Conservation (phyloP, 164 flowering plant species). For the Akebia trifoliata region DNA sequence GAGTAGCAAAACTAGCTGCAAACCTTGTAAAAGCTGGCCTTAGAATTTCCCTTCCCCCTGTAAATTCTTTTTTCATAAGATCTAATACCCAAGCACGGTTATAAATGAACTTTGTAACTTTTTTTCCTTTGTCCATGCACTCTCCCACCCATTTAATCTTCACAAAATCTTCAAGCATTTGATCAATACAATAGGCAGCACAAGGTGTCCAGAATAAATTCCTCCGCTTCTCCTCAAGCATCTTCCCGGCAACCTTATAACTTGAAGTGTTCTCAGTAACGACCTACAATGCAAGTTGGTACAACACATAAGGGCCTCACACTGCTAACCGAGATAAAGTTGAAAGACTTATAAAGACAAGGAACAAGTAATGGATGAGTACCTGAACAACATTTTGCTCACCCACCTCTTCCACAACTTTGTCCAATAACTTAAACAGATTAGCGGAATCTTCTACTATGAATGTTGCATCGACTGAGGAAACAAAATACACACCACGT, state of each 20-base stretch:
- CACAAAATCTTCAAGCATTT: slow-evolving; percentile 59
- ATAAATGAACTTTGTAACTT: slow-evolving; percentile 65
- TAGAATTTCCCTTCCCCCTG: slow-evolving; percentile 67
- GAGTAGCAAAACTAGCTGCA: slow-evolving; percentile 50
- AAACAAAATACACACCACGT: slow-evolving; percentile 54
- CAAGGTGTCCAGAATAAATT: slow-evolving; percentile 80
- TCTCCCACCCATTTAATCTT: slow-evolving; percentile 57
- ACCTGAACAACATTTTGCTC: slow-evolving; percentile 87
- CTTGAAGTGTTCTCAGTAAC: slow-evolving; percentile 58
- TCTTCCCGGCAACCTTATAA: slow-evolving; percentile 67
- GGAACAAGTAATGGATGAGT: background rate
- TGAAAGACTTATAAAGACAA: background rate
- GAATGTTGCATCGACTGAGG: slow-evolving; percentile 65
- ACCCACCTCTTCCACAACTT: slow-evolving; percentile 70
- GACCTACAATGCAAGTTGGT: slow-evolving; percentile 31
- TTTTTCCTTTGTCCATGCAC: slow-evolving; percentile 62
- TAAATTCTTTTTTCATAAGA: slow-evolving; percentile 64
- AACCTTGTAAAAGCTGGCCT: slow-evolving; percentile 48
- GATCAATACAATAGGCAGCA: slow-evolving; percentile 59
- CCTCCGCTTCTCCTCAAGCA: slow-evolving; percentile 71
- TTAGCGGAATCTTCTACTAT: slow-evolving; percentile 43
- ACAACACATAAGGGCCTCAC: background rate
- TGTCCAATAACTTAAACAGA: slow-evolving; percentile 61
- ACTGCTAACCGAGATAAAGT: background rate
- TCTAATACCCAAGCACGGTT: slow-evolving; percentile 59